Evolutionary conservation across 2,329 filamentous ascomycete species (phyloP).

Genomic region (Xylariomycetidae sp.): DNA sequence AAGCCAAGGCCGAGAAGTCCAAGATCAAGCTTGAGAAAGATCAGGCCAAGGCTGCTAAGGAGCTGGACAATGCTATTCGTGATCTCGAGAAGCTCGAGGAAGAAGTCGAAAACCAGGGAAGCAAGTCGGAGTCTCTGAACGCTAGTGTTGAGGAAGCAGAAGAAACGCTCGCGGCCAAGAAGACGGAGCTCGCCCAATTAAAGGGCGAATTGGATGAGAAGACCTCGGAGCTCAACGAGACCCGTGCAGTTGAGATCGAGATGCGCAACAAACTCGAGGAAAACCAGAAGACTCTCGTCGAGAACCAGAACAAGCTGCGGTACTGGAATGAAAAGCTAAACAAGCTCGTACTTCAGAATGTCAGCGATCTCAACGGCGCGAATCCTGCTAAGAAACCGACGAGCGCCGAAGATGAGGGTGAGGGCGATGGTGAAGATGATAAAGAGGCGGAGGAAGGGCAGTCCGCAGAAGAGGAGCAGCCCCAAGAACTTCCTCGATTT

Average conservation of each 20-base stretch:
- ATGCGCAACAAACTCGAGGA: slow-evolving; percentile 98
- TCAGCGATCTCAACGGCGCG: slow-evolving; percentile 59
- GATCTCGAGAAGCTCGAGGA: slow-evolving; percentile 76
- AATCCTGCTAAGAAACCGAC: slow-evolving; percentile 20
- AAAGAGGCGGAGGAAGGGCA: slow-evolving; percentile 14
- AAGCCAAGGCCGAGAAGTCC: slow-evolving; percentile 91
- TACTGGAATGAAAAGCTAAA: slow-evolving; percentile 89
- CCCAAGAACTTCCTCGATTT: slow-evolving; percentile 68
- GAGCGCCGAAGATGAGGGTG: slow-evolving; percentile 16
- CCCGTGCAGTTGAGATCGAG: slow-evolving; percentile 85
- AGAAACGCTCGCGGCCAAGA: slow-evolving; percentile 71
- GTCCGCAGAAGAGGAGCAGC: slow-evolving; percentile 28
- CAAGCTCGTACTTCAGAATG: slow-evolving; percentile 78
- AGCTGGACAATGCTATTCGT: slow-evolving; percentile 64
- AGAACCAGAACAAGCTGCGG: slow-evolving; percentile 77
- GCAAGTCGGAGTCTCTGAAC: slow-evolving; percentile 68
- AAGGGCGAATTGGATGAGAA: slow-evolving; percentile 87
- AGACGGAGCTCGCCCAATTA: slow-evolving; percentile 70
- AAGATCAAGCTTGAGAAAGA: slow-evolving; percentile 83
- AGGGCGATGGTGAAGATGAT: slow-evolving; percentile 14
- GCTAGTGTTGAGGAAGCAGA: slow-evolving; percentile 77
- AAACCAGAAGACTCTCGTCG: slow-evolving; percentile 79
- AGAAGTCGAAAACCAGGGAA: slow-evolving; percentile 73
- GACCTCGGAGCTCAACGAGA: slow-evolving; percentile 80
- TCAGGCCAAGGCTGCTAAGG: slow-evolving; percentile 70